Evolutionary conservation across 2,329 filamentous ascomycete genomes (phyloP), one percentile per base, ranked within the genome.

Genomic region (Paraconiothyrium sp.): DNA sequence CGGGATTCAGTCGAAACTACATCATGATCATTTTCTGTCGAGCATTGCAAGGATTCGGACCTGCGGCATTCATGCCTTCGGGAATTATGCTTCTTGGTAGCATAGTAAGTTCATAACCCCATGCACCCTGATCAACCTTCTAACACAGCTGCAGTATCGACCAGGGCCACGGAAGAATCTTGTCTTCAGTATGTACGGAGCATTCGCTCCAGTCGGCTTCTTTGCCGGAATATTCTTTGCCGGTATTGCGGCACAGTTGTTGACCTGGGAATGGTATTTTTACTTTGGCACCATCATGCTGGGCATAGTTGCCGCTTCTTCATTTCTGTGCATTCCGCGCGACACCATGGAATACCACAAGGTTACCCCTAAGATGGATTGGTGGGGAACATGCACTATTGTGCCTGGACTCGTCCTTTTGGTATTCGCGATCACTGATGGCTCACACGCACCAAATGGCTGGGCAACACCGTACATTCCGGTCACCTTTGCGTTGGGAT

Each of bases 381-480:
- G 77, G 77, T 66, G 68, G 63, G 77, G 77, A 11, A 69, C 75
- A 3, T 59, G 69, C 0, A 78, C 75, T 6, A 73, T 79, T 9
- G 69, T 79, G 1, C 73, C 77, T 8, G 91, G 89, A 0, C 76
- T 93, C 13, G 83, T 91, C 1, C 82, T 95, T 30, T 82, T 92
- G 9, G 89, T 93, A 0, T 94, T 89, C 69, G 90, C 91, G 0
- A 85, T 95, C 55, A 93, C 91, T 0, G 89, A 92, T 51, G 89
- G 88, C 8, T 86, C 88, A 0, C 88, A 92, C 73, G 90, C 90
- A 0, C 85, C 88, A 0, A 74, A 88, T 2, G 87, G 89, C 1
- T 94, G 92, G 91, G 81, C 77, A n/a, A 92, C 89, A 0, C 89
- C 90, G 1, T 92, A 93, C 66, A 89, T 94, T 41, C 86, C 86